Evolutionary conservation across 129 eudicot species (phyloP).

Genomic region (Solidago caesia): DNA sequence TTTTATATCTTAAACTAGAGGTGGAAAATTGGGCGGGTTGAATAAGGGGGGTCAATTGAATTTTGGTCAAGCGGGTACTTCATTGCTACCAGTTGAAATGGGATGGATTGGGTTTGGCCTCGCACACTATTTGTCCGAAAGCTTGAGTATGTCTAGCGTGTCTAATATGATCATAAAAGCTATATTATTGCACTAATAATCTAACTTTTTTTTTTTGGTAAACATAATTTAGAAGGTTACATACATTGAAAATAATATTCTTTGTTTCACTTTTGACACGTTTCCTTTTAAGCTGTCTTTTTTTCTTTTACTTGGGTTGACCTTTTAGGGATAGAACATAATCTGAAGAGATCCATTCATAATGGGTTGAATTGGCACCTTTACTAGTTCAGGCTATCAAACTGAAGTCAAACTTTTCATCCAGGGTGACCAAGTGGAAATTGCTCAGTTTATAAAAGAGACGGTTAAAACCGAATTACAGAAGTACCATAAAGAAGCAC

Average conservation of each 20-base stretch:
- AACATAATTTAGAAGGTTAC: not conserved
- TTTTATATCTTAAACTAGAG: not conserved
- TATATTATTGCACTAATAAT: not conserved
- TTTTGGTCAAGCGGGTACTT: too few species aligned
- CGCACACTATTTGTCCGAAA: too few species aligned
- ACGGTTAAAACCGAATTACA: constrained; percentile 56
- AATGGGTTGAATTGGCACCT: not conserved
- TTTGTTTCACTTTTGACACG: not conserved
- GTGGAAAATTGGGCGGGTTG: not conserved
- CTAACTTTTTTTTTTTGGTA: not conserved
- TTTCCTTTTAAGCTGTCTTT: not conserved
- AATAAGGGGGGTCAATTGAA: not conserved
- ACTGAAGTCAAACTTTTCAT: constrained; percentile 24
- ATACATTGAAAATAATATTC: not conserved
- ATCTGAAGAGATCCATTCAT: not conserved
- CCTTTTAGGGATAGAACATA: not conserved
- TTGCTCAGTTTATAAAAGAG: constrained; percentile 76
- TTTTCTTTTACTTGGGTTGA: not conserved
- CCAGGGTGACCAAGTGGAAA: constrained; percentile 97
- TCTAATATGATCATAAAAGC: not conserved
- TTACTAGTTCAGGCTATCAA: not conserved
- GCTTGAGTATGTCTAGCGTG: not conserved
- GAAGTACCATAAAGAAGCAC: constrained; percentile 70
- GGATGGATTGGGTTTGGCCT: too few species aligned
- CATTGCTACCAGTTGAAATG: too few species aligned